Percentiles rank a stretch among this genome's conserved stretches.
Evolutionary conservation across 2,329 filamentous ascomycete genomes (phyloP).

Genomic region (Pseudovirgaria hyperparasitica): DNA sequence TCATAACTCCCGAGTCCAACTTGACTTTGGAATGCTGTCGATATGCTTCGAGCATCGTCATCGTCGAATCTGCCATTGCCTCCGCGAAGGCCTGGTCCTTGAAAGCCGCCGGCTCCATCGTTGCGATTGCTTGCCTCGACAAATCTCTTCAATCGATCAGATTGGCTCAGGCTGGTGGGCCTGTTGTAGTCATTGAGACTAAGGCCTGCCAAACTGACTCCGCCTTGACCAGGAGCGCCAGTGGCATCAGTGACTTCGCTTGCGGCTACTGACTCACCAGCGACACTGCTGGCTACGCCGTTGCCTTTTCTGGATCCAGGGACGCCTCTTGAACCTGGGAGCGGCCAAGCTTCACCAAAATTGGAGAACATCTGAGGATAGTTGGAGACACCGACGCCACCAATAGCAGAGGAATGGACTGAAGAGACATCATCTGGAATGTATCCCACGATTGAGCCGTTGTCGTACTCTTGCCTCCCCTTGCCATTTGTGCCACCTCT

Average conservation of each 20-base stretch:
- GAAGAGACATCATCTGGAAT: constrained; percentile 96
- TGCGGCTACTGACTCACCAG: constrained; percentile 84
- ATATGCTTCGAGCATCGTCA: constrained; percentile 91
- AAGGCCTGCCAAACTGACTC: constrained; percentile 77
- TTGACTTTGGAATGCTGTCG: constrained; percentile 93
- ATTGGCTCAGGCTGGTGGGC: constrained; percentile 63
- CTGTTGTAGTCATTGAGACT: constrained; percentile 60
- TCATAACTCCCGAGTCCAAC: constrained; percentile 54
- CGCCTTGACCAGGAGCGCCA: constrained; percentile 65
- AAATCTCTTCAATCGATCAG: constrained; percentile 86
- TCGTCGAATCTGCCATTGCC: constrained; percentile 47
- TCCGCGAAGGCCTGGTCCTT: constrained; percentile 24
- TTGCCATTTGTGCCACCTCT: constrained; percentile 31
- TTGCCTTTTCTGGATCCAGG: constrained; percentile 49
- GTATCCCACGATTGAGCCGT: constrained; percentile 83
- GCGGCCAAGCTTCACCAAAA: constrained; percentile 84
- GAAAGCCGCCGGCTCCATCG: constrained; percentile 25
- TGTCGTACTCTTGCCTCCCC: constrained; percentile 49
- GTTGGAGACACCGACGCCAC: constrained; percentile 69
- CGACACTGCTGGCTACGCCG: constrained; percentile 62
- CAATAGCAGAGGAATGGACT: constrained; percentile 82
- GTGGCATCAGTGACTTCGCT: constrained; percentile 82
- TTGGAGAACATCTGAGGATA: constrained; percentile 94
- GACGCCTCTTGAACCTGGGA: constrained; percentile 55
- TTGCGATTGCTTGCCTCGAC: constrained; percentile 72